Conservation (phyloP, 169 alveolate species). For the Plasmodium fragile region DNA sequence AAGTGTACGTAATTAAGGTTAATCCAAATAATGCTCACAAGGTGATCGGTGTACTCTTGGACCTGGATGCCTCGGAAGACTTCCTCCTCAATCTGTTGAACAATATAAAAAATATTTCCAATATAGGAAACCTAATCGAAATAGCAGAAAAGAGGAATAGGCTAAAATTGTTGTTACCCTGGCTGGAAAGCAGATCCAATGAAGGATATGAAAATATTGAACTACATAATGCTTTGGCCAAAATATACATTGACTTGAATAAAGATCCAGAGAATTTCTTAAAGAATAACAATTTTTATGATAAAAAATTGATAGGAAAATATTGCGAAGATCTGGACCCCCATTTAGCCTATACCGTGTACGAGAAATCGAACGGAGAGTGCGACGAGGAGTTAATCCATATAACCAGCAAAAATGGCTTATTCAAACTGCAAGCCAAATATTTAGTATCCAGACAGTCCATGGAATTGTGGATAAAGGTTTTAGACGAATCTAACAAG, state of each 20-base stretch:
- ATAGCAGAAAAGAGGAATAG: slow-evolving; percentile 98
- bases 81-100: slow-evolving; percentile 93
- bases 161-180: slow-evolving; percentile 94
- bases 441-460: slow-evolving; percentile 97
- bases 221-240: slow-evolving; percentile 98
- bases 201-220: slow-evolving; percentile 94
- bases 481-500: slow-evolving; percentile 91
- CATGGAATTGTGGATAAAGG: slow-evolving; percentile 97
- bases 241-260: slow-evolving; percentile 97
- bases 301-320: slow-evolving; percentile 97
- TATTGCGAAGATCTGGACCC: slow-evolving; percentile 99
- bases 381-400: slow-evolving; percentile 97
- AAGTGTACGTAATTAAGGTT: slow-evolving; percentile 96
- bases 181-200: slow-evolving; percentile 98
- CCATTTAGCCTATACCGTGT: slow-evolving; percentile 98
- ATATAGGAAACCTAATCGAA: slow-evolving; percentile 96
- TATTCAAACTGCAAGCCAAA: slow-evolving; percentile 96
- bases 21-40: slow-evolving; percentile 97
- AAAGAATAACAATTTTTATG: slow-evolving; percentile 97
- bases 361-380: slow-evolving; percentile 98
- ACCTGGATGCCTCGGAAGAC: slow-evolving; percentile 98
- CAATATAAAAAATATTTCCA: slow-evolving; percentile 95
- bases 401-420: slow-evolving; percentile 96
- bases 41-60: slow-evolving; percentile 98
- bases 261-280: slow-evolving; percentile 97